phyloP scores from a whole-genome alignment of 2,329 filamentous ascomycete species.

The Tolypocladium inflatum region DNA sequence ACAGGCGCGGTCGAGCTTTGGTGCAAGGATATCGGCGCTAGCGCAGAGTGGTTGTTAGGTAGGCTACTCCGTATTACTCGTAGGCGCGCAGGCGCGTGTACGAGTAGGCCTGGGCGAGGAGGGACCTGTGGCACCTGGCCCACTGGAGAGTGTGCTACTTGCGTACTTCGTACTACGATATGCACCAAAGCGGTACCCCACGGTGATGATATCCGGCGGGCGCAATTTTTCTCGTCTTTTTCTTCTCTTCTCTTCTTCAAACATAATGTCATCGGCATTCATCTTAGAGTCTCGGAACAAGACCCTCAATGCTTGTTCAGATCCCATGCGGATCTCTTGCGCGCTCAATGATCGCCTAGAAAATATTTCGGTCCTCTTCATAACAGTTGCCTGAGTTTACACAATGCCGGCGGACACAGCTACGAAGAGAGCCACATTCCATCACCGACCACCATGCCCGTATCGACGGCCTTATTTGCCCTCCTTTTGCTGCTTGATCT shows the following conservation, averaged over 20 bases:
- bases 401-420: slow-evolving; percentile 32
- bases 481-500: slow-evolving; percentile 66
- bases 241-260: slow-evolving; percentile 34
- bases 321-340: slow-evolving; percentile 70
- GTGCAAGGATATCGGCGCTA: background rate
- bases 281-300: slow-evolving; percentile 99
- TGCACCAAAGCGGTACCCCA: slow-evolving; percentile 13
- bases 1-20: slow-evolving; percentile 11
- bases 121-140: background rate
- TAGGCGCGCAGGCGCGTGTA: background rate
- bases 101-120: background rate
- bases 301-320: slow-evolving; percentile 89
- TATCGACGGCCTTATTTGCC: slow-evolving; percentile 8
- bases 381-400: slow-evolving; percentile 56
- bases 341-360: slow-evolving; percentile 98
- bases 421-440: slow-evolving; percentile 37
- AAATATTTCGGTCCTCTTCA: slow-evolving; percentile 60
- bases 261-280: slow-evolving; percentile 73
- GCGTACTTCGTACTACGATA: slow-evolving; percentile 12
- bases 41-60: background rate
- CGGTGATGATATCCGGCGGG: background rate
- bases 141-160: background rate
- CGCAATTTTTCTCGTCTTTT: slow-evolving; percentile 15
- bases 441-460: background rate
- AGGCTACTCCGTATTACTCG: too few relatives aligned